A percentile compares a stretch with the other conserved stretches of the same genome.
These are phyloP conservation scores for Nakazawaea ambrosiae DNA, from an alignment of 805 yeast genomes.

Conservation along the genomic window DNA sequence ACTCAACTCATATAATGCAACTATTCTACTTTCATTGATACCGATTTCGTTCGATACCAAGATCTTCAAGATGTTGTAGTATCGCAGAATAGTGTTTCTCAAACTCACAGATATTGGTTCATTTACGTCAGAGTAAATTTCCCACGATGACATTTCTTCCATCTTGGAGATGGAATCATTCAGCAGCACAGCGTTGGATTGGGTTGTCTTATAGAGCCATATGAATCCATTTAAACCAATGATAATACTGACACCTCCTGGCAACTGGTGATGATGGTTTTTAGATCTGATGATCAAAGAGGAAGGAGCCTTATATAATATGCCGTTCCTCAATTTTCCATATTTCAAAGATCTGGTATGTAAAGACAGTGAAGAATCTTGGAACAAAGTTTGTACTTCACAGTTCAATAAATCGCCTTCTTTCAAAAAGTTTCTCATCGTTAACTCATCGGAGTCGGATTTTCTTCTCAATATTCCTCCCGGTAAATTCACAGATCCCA, in stretches of 20 bases:
- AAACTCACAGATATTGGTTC: slow-evolving; percentile 58
- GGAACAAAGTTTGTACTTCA: slow-evolving; percentile 85
- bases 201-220: slow-evolving; percentile 74
- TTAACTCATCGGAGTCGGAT: slow-evolving; percentile 90
- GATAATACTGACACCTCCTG: slow-evolving; percentile 88
- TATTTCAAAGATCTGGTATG: slow-evolving; percentile 94
- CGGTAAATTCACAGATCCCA: slow-evolving; percentile 94
- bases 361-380: slow-evolving; percentile 86
- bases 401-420: slow-evolving; percentile 96
- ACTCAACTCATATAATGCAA: slow-evolving; percentile 84
- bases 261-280: slow-evolving; percentile 81
- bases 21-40: slow-evolving; percentile 73
- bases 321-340: slow-evolving; percentile 91
- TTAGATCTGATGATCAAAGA: slow-evolving; percentile 79
- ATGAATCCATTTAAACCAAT: slow-evolving; percentile 93
- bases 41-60: slow-evolving; percentile 82
- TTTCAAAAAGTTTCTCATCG: slow-evolving; percentile 88
- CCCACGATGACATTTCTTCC: slow-evolving; percentile 87
- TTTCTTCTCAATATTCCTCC: slow-evolving; percentile 95
- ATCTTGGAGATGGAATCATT: slow-evolving; percentile 67
- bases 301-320: slow-evolving; percentile 73
- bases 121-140: slow-evolving; percentile 86
- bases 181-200: slow-evolving; percentile 9
- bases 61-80: slow-evolving; percentile 77
- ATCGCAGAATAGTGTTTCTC: slow-evolving; percentile 74